A percentile compares a stretch with the other conserved stretches of the same genome.
These are phyloP conservation scores for Camelina hispida DNA, from an alignment of 345 rosid species.

Conservation along the genomic window DNA sequence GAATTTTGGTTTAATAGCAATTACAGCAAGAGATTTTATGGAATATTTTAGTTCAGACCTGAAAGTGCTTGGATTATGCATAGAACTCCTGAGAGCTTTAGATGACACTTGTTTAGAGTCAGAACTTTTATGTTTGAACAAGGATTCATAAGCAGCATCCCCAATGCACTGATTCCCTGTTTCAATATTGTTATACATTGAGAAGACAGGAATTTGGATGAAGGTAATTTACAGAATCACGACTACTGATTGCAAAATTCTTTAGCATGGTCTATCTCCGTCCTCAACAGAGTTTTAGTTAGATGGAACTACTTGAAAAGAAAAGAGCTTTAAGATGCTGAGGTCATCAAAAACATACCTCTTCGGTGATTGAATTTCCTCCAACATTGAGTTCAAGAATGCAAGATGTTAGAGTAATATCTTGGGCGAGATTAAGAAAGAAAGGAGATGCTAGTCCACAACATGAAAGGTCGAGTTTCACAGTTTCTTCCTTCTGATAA, in stretches of 20 bases:
- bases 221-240: conserved; percentile 7
- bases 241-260: conserved; percentile 12
- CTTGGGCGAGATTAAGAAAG: conserved; percentile 49
- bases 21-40: conserved; percentile 13
- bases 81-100: conserved; percentile 70
- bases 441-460: conserved; percentile 62
- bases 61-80: conserved; percentile 71
- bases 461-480: conserved; percentile 76
- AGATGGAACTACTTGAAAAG: neutral
- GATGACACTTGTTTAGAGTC: conserved; percentile 71
- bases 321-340: conserved; percentile 14
- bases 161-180: conserved; percentile 72
- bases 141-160: conserved; percentile 63
- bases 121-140: conserved; percentile 65
- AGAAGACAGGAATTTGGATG: conserved; percentile 16
- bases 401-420: conserved; percentile 49
- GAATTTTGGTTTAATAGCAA: neutral
- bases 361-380: conserved; percentile 68
- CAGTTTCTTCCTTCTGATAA: conserved; percentile 58
- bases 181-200: conserved; percentile 18
- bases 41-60: conserved; percentile 50
- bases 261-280: conserved; percentile 2
- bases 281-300: neutral
- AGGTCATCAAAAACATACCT: conserved; percentile 56
- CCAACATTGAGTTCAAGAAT: conserved; percentile 75